These are phyloP conservation scores for Xanthoparmelia taractica DNA, from an alignment of 495 filamentous ascomycete species.

Conservation along the genomic window DNA sequence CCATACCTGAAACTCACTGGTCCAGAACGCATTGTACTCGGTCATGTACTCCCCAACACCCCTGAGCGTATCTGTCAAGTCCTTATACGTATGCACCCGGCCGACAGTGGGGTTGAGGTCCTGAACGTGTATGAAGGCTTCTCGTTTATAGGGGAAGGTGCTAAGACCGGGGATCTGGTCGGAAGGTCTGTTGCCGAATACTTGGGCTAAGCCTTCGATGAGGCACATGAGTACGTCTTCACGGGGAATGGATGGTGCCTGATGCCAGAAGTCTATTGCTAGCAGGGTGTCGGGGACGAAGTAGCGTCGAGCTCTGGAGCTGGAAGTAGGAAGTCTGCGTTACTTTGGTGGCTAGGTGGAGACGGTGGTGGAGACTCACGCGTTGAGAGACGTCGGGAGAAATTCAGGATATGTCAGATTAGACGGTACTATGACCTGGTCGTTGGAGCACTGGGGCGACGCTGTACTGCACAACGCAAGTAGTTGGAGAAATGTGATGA, in stretches of 20 bases:
- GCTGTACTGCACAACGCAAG: background rate
- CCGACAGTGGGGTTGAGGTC: slow-evolving; percentile 6
- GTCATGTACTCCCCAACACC: slow-evolving; percentile 13
- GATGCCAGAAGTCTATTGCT: slow-evolving; percentile 11
- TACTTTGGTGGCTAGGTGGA: background rate
- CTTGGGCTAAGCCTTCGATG: background rate
- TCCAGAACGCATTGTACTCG: background rate
- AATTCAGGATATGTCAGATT: background rate
- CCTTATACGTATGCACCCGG: slow-evolving; percentile 1
- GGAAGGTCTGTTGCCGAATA: background rate
- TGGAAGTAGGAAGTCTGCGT: slow-evolving; percentile 2
- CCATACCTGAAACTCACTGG: slow-evolving; percentile 5
- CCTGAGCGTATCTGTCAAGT: slow-evolving; percentile 4
- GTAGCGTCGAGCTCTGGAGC: background rate
- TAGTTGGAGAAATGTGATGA: background rate
- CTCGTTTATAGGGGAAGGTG: background rate
- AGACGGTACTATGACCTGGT: background rate
- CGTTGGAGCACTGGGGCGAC: background rate
- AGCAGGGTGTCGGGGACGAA: slow-evolving; percentile 1
- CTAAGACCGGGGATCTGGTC: background rate
- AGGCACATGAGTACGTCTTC: slow-evolving; percentile 15
- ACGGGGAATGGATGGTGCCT: background rate
- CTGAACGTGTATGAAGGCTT: slow-evolving; percentile 7
- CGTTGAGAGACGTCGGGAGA: background rate
- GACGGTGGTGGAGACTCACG: background rate